These are phyloP conservation scores for Chlamydomonas reinhardtii DNA, from an alignment of 163 green algal genomes.

Conservation along the genomic window DNA sequence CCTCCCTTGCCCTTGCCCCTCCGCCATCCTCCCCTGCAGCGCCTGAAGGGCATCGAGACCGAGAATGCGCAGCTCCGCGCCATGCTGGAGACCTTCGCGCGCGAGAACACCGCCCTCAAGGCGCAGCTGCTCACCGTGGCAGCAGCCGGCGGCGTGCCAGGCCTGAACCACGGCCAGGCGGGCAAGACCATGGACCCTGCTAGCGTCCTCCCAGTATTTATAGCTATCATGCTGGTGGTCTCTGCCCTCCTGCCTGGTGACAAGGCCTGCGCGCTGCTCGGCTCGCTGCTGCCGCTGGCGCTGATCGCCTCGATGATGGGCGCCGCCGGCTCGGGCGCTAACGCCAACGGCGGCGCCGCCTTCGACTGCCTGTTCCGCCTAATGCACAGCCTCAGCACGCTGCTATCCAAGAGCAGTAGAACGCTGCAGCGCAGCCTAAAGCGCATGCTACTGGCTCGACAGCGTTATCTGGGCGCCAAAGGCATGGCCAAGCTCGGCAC, in stretches of 20 bases:
- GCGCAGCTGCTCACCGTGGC: conserved; percentile 58
- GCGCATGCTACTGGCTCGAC: conserved; percentile 14
- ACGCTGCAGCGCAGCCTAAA: conserved; percentile 16
- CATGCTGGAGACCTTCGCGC: conserved; percentile 55
- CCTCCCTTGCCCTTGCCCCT: background rate
- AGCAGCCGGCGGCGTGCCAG: conserved; percentile 20
- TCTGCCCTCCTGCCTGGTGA: conserved; percentile 53
- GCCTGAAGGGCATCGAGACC: conserved; percentile 48
- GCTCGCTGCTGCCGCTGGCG: conserved; percentile 30
- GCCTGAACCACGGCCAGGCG: conserved; percentile 17
- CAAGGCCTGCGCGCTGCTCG: conserved; percentile 44
- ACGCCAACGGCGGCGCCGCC: background rate
- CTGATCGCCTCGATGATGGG: conserved; percentile 34
- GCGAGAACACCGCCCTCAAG: conserved; percentile 61
- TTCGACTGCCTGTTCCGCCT: conserved; percentile 34
- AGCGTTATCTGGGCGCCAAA: conserved; percentile 23
- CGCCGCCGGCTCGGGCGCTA: background rate
- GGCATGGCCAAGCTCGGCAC: conserved; percentile 1
- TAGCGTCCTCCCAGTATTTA: conserved; percentile 64
- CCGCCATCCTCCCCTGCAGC: background rate
- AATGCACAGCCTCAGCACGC: conserved; percentile 1
- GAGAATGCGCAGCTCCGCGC: conserved; percentile 62
- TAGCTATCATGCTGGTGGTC: conserved; percentile 74
- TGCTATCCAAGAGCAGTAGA: background rate
- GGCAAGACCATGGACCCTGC: conserved; percentile 64